These are phyloP conservation scores for Trypanosoma boissoni DNA, from an alignment of 208 protist species.

Conservation along the genomic window DNA sequence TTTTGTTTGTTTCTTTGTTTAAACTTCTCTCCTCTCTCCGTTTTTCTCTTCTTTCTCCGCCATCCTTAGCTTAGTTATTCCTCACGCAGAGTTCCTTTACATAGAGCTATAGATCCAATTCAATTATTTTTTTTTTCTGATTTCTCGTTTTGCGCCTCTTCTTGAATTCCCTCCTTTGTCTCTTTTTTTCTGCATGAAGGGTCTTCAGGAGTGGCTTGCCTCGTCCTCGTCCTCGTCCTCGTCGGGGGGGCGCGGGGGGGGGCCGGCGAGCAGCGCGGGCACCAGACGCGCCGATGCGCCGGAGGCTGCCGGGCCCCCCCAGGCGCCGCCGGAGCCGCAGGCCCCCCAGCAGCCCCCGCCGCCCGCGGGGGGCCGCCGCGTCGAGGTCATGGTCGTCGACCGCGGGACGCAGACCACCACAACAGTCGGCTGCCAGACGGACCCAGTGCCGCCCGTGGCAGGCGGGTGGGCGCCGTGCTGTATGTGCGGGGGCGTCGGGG, in stretches of 20 bases:
- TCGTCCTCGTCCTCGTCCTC: conserved; percentile 20
- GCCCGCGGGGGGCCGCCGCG: conserved; percentile 24
- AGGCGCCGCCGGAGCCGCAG: no score
- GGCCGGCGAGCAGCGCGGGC: not conserved
- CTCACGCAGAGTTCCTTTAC: no score
- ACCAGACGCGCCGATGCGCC: conserved; percentile 55
- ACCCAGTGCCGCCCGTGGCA: conserved; percentile 28
- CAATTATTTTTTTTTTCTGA: conserved; percentile 10
- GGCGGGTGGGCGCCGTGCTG: not conserved
- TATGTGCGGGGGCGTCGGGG: not conserved
- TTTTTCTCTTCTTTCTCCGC: no score
- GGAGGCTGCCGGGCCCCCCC: conserved; percentile 52
- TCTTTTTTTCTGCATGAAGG: no score
- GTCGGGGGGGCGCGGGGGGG: conserved; percentile 4
- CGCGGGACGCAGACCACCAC: conserved; percentile 79
- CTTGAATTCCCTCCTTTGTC: no score
- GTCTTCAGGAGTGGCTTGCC: conserved; percentile 66
- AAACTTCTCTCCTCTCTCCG: no score
- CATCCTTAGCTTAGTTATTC: no score
- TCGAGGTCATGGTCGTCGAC: conserved; percentile 84
- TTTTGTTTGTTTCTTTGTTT: no score
- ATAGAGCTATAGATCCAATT: no score
- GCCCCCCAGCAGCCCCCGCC: not conserved
- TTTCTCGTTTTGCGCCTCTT: no score
- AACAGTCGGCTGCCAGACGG: conserved; percentile 72